Conservation (phyloP, 2,329 filamentous ascomycete genomes). For the Daldinia sp. region DNA sequence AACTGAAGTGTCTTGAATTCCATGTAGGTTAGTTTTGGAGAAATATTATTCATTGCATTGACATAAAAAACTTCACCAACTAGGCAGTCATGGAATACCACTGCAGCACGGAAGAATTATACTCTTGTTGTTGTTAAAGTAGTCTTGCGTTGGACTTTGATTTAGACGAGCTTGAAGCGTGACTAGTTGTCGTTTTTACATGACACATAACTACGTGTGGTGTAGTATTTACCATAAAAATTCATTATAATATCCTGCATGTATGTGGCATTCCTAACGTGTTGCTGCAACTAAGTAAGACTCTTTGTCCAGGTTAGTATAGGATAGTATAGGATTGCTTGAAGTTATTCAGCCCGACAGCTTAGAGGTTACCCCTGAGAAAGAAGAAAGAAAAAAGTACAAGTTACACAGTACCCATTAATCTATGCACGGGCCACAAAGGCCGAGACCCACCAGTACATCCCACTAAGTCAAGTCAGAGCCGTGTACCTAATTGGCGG, state of each 20-base stretch:
- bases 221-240: background rate
- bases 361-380: background rate
- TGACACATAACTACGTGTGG: background rate
- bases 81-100: too few species aligned
- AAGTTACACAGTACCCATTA: background rate
- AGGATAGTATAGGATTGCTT: background rate
- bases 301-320: background rate
- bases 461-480: background rate
- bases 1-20: background rate
- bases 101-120: too few species aligned
- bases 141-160: too few species aligned
- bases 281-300: background rate
- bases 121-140: background rate
- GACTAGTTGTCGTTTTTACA: background rate
- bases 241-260: too few species aligned
- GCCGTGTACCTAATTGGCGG: constrained; percentile 7
- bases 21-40: background rate
- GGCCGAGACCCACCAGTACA: background rate
- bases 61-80: background rate
- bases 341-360: background rate
- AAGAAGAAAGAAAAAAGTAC: background rate
- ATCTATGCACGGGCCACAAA: background rate
- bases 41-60: background rate
- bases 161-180: too few species aligned
- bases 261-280: too few species aligned